Evolutionary conservation across 768 basidiomycete species (phyloP), one percentile per base, ranked within the genome.

Genomic region (Pulveroboletus sp.): DNA sequence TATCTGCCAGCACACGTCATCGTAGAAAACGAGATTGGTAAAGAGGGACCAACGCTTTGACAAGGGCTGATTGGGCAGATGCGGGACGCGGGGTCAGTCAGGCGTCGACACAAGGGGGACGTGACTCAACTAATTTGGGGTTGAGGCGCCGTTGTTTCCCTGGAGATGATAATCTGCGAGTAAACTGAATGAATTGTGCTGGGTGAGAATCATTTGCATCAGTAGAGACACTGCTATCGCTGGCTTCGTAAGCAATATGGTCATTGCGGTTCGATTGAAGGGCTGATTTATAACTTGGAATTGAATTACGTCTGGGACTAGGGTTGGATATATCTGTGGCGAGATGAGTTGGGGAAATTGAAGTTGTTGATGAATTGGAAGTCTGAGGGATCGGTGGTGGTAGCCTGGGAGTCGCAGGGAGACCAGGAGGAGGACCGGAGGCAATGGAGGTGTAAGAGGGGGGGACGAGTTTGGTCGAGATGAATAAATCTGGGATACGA

Each of bases 401-500:
- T 17, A 49, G 33, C 50, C 56, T 64, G 9, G 63, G 38, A 8
- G 48, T 32, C 9, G 35, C 9, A 39, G 64, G 47, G 5, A 66
- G 49, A 17, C 64, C 64, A 5, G 64, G 64, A 11, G 62, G 66
- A 0, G 66, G 57, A 27, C 52, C 52, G 20, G 57, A 53, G 5
- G 54, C 58, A 45, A 65, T 59, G 19, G 59, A 53, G 10, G 31
- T 64, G 45, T 62, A 70, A 53, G 59, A 55, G 7, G 49, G 56
- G 25, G 63, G 45, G 2, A 59, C 68, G 16, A 83, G 71, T 68
- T 84, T 85, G 46, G 79, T 69, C 19, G 74, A 33, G 55, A 85
- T 72, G 61, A 87, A 87, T 35, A 87, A 72, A 47, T 80, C 73
- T 21, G 81, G 75, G 45, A 83, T 72, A 16, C 66, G 70, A 52